These are phyloP conservation scores for Punica granatum DNA, from an alignment of 345 rosid genomes.

Conservation along the genomic window DNA sequence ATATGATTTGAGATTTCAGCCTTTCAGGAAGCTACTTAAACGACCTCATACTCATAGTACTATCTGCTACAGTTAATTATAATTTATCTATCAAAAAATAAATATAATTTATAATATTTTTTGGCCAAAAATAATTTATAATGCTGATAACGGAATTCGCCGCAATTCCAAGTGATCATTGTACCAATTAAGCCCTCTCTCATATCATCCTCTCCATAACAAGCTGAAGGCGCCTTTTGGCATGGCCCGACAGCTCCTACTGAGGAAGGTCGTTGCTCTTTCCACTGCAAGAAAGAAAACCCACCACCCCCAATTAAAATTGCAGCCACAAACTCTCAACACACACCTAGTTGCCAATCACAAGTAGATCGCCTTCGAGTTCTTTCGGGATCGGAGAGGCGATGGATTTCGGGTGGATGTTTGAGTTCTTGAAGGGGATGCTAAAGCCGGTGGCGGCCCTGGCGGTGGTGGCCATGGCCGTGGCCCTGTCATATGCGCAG, in stretches of 20 bases:
- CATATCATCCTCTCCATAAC: neutral
- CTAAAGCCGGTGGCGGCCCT: constrained; percentile 75
- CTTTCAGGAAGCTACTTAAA: no score
- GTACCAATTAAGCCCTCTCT: no score
- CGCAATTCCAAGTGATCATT: no score
- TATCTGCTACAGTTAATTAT: no score
- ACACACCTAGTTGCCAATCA: no score
- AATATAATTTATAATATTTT: no score
- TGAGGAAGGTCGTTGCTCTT: neutral
- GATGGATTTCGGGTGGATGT: constrained; percentile 50
- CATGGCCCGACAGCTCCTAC: neutral
- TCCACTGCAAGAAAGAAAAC: neutral
- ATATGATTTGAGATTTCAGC: no score
- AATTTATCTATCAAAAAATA: no score
- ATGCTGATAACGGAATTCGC: no score
- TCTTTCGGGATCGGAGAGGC: neutral
- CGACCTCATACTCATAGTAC: no score
- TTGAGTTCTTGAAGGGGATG: constrained; percentile 60
- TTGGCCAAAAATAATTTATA: no score
- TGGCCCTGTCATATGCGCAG: constrained; percentile 46
- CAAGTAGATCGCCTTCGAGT: neutral
- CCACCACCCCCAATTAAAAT: neutral
- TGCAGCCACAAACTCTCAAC: neutral
- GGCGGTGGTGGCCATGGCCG: constrained; percentile 67
- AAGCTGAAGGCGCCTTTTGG: neutral